Conservation (phyloP, 2,329 filamentous ascomycete species). For the Ascosphaera apis region DNA sequence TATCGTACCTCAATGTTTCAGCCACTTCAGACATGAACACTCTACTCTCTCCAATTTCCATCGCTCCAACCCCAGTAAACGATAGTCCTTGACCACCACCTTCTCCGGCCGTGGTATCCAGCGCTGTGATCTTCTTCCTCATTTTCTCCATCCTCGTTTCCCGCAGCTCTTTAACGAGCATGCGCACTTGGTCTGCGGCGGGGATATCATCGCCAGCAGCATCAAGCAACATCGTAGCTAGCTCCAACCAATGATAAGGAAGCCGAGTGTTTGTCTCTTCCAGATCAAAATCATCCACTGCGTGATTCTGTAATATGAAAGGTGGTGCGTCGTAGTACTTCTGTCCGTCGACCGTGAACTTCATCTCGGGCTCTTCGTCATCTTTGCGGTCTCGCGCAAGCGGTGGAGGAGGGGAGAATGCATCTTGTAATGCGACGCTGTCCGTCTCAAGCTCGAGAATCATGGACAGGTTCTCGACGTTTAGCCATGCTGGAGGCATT, state of each 20-base stretch:
- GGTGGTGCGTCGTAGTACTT: slow-evolving; percentile 36
- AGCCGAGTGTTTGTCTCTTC: slow-evolving; percentile 42
- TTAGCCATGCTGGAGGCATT: slow-evolving; percentile 71
- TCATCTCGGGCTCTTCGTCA: slow-evolving; percentile 11
- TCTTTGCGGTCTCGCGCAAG: slow-evolving; percentile 16
- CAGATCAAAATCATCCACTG: slow-evolving; percentile 16
- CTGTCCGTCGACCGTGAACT: slow-evolving; percentile 17
- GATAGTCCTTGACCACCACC: slow-evolving; percentile 49
- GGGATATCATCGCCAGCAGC: slow-evolving; percentile 66
- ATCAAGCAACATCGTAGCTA: slow-evolving; percentile 68
- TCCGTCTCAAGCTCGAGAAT: slow-evolving; percentile 67
- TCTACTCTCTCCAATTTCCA: slow-evolving; percentile 77
- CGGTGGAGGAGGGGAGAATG: slow-evolving; percentile 57
- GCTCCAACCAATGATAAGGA: slow-evolving; percentile 88
- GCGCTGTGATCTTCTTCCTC: slow-evolving; percentile 44
- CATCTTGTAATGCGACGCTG: slow-evolving; percentile 32
- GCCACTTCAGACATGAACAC: slow-evolving; percentile 69
- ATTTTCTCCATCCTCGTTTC: slow-evolving; percentile 84
- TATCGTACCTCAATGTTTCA: slow-evolving; percentile 44
- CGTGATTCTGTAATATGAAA: slow-evolving; percentile 55
- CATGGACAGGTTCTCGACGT: slow-evolving; percentile 46
- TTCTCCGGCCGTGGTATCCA: slow-evolving; percentile 30
- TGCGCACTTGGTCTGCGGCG: slow-evolving; percentile 47
- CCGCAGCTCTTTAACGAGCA: slow-evolving; percentile 55
- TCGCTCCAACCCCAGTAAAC: slow-evolving; percentile 62